phyloP scores from a whole-genome alignment of 2,329 filamentous ascomycete species.

The Thermomyces lanuginosus region DNA sequence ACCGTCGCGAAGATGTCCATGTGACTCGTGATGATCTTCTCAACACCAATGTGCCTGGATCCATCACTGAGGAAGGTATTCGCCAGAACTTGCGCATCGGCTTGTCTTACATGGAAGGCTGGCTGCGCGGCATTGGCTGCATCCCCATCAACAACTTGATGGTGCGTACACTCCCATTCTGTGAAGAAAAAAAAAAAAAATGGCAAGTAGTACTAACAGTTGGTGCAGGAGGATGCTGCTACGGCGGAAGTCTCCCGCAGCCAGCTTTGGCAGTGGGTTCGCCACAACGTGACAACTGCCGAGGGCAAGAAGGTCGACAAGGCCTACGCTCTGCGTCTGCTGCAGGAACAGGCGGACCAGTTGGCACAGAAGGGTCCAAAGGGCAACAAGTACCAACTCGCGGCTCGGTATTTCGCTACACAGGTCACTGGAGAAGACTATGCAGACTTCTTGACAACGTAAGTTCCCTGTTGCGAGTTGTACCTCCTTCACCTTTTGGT shows the following conservation, averaged over 20 bases:
- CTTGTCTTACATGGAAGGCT: constrained; percentile 95
- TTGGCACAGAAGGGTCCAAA: constrained; percentile 58
- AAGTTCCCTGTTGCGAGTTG: too few relatives aligned
- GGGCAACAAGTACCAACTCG: constrained; percentile 83
- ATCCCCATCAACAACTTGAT: constrained; percentile 97
- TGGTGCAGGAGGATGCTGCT: constrained; percentile 61
- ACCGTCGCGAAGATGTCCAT: constrained; percentile 74
- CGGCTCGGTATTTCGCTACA: constrained; percentile 77
- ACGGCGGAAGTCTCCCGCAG: constrained; percentile 89
- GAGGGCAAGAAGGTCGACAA: constrained; percentile 92
- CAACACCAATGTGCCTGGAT: constrained; percentile 94
- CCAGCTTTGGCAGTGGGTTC: constrained; percentile 94
- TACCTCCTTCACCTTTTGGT: too few relatives aligned
- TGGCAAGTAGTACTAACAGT: constrained; percentile 2
- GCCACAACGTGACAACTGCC: constrained; percentile 54
- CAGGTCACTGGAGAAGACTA: constrained; percentile 97
- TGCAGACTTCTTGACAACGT: constrained; percentile 67
- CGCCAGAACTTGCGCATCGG: constrained; percentile 96
- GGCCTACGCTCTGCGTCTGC: constrained; percentile 68
- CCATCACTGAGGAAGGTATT: constrained; percentile 85
- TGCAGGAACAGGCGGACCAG: constrained; percentile 69
- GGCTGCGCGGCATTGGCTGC: constrained; percentile 86
- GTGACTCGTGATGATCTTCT: constrained; percentile 79
- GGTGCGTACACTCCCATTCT: constrained; percentile 29
- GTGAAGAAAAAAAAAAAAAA: not conserved